A percentile compares a stretch with the other conserved stretches of the same genome.
These are phyloP conservation scores for Phellopilus nigrolimitatus DNA, from an alignment of 1,284 basidiomycete genomes.

Conservation along the genomic window DNA sequence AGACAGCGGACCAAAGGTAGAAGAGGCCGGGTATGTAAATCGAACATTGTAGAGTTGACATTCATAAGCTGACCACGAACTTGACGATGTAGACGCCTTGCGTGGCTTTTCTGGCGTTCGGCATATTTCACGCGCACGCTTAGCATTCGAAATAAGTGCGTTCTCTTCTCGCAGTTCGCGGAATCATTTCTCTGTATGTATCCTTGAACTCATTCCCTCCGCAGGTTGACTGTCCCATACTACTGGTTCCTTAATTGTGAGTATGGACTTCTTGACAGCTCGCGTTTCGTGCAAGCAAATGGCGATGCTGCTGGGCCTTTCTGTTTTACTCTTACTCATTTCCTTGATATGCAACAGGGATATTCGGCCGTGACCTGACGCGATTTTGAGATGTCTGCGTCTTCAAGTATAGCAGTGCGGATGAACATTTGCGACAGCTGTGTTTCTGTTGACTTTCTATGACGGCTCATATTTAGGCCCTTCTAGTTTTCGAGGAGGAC, in stretches of 20 bases:
- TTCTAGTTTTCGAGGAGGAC: too few relatives aligned
- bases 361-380: slow-evolving; percentile 78
- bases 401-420: too few relatives aligned
- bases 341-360: slow-evolving; percentile 40
- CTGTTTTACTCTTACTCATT: slow-evolving; percentile 30
- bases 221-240: slow-evolving; percentile 66
- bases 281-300: too few relatives aligned
- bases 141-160: slow-evolving; percentile 69
- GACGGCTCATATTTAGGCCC: too few relatives aligned
- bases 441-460: too few relatives aligned
- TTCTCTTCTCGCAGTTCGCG: slow-evolving; percentile 19
- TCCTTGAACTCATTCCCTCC: slow-evolving; percentile 6
- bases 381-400: too few relatives aligned
- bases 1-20: slow-evolving; percentile 51
- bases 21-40: slow-evolving; percentile 50
- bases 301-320: too few relatives aligned
- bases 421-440: too few relatives aligned
- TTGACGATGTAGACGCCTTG: slow-evolving; percentile 38
- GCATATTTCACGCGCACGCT: slow-evolving; percentile 80
- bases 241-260: slow-evolving; percentile 67
- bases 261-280: slow-evolving; percentile 22
- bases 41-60: background rate
- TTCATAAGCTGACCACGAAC: slow-evolving; percentile 16
- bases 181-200: slow-evolving; percentile 2
- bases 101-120: slow-evolving; percentile 78